These are phyloP conservation scores for Amanita rubescens DNA, from an alignment of 768 basidiomycete genomes.

Conservation along the genomic window DNA sequence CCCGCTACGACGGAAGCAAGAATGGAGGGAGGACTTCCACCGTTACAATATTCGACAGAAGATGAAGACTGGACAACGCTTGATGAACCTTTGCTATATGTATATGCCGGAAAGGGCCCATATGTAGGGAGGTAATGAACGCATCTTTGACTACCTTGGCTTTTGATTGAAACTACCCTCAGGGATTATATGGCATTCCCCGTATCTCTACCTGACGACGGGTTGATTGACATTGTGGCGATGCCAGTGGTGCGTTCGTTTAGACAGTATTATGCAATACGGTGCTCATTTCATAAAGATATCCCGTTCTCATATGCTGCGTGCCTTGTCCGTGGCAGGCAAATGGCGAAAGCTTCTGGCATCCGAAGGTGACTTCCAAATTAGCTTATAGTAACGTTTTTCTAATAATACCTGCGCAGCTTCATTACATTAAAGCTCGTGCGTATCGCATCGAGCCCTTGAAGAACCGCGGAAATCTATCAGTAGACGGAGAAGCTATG, in stretches of 20 bases:
- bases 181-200: conserved; percentile 83
- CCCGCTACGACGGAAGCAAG: neutral
- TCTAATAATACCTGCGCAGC: conserved; percentile 30
- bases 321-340: conserved; percentile 53
- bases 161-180: neutral
- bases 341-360: conserved; percentile 57
- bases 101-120: conserved; percentile 76
- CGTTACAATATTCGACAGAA: conserved; percentile 34
- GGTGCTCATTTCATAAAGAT: neutral
- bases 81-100: conserved; percentile 58
- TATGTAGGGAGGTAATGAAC: conserved; percentile 53
- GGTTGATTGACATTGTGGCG: conserved; percentile 62
- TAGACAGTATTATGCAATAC: neutral
- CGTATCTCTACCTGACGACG: conserved; percentile 72
- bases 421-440: conserved; percentile 65
- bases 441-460: conserved; percentile 68
- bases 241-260: conserved; percentile 48
- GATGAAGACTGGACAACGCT: conserved; percentile 67
- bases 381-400: neutral
- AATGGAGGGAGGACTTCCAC: conserved; percentile 25
- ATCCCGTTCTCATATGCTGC: neutral
- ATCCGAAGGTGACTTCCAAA: conserved; percentile 33
- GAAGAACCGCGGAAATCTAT: conserved; percentile 42
- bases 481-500: conserved; percentile 74
- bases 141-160: neutral